Conservation (phyloP, 495 filamentous ascomycete species). For the Penicillium robsamsonii region DNA sequence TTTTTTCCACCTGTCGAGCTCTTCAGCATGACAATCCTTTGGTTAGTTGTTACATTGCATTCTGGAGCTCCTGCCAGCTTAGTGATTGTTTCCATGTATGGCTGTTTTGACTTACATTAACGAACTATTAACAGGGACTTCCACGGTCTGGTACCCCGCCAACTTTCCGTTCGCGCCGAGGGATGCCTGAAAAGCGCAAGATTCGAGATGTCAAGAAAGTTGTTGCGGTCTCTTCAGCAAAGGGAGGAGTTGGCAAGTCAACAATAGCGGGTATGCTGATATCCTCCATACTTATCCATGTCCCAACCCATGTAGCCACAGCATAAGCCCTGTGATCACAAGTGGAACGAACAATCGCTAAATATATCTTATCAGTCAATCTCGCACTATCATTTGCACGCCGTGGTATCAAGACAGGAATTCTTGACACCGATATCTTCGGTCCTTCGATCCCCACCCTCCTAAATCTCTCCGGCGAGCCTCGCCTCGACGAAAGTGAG, state of each 20-base stretch:
- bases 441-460: conserved; percentile 93
- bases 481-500: conserved; percentile 62
- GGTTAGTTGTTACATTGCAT: conserved; percentile 45
- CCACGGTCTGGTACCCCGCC: conserved; percentile 72
- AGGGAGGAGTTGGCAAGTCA: conserved; percentile 94
- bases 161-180: conserved; percentile 73
- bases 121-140: conserved; percentile 59
- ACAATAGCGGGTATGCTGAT: conserved; percentile 71
- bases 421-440: conserved; percentile 95
- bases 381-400: conserved; percentile 82
- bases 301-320: neutral
- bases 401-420: conserved; percentile 73
- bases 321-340: neutral
- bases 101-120: neutral
- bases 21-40: conserved; percentile 90
- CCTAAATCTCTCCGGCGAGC: conserved; percentile 73
- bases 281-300: too few relatives aligned
- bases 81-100: neutral
- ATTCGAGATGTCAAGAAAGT: conserved; percentile 83
- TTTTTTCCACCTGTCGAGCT: conserved; percentile 62
- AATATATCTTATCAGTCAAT: conserved; percentile 57
- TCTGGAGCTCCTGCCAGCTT: neutral
- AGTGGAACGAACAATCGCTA: conserved; percentile 1
- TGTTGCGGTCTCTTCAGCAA: conserved; percentile 90
- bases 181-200: conserved; percentile 74